These are phyloP conservation scores for Pyrenochaeta sp. DNA, from an alignment of 2,329 filamentous ascomycete genomes.

Conservation along the genomic window DNA sequence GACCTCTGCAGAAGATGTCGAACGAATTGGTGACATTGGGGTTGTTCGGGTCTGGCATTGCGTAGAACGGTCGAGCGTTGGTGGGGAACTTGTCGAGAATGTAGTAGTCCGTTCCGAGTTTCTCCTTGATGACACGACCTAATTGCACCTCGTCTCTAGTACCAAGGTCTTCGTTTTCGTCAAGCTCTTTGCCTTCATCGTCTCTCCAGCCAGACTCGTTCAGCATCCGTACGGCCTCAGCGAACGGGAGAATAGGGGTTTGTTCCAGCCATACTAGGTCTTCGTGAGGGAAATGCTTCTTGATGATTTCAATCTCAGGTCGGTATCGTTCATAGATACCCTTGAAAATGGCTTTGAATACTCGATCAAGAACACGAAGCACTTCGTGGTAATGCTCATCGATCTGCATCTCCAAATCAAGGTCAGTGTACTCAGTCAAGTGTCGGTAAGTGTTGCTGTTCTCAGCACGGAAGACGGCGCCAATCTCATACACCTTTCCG, in stretches of 20 bases:
- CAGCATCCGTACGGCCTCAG: slow-evolving; percentile 80
- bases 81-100: slow-evolving; percentile 92
- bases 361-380: slow-evolving; percentile 77
- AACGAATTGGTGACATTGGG: slow-evolving; percentile 85
- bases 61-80: slow-evolving; percentile 87
- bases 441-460: slow-evolving; percentile 96
- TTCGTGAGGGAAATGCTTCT: slow-evolving; percentile 83
- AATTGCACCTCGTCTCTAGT: slow-evolving; percentile 88
- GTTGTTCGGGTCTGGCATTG: slow-evolving; percentile 81
- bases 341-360: slow-evolving; percentile 81
- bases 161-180: slow-evolving; percentile 79
- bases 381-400: slow-evolving; percentile 91
- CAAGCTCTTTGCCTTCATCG: slow-evolving; percentile 76
- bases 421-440: slow-evolving; percentile 90
- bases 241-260: slow-evolving; percentile 82
- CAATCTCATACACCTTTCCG: slow-evolving; percentile 86
- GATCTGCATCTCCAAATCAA: slow-evolving; percentile 93
- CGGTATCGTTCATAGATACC: slow-evolving; percentile 74
- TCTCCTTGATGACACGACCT: slow-evolving; percentile 83
- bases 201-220: slow-evolving; percentile 79
- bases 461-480: slow-evolving; percentile 90
- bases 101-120: slow-evolving; percentile 90
- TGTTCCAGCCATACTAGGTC: slow-evolving; percentile 88
- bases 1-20: slow-evolving; percentile 91
- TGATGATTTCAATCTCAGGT: slow-evolving; percentile 79